These are phyloP conservation scores for Podaxis sp. DNA, from an alignment of 768 basidiomycete species.

Conservation along the genomic window DNA sequence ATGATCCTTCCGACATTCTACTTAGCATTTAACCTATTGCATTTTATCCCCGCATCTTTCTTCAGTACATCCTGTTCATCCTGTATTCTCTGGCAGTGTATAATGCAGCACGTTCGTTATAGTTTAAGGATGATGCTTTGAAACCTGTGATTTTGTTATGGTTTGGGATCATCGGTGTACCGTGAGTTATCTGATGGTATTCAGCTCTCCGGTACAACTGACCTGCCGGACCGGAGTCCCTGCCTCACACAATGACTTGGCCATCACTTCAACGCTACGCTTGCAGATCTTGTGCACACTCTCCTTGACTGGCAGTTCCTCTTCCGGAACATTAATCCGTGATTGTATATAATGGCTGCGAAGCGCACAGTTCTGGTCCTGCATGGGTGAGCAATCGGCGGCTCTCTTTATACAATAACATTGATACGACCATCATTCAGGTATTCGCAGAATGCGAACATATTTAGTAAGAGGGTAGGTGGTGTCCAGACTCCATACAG, in stretches of 20 bases:
- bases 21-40: background rate
- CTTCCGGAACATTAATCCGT: background rate
- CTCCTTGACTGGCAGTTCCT: background rate
- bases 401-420: background rate
- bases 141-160: background rate
- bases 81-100: background rate
- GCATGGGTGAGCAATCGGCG: constrained; percentile 36
- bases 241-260: background rate
- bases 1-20: background rate
- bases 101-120: background rate
- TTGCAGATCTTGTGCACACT: background rate
- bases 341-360: constrained; percentile 18
- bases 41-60: background rate
- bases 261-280: background rate
- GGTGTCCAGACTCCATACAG: background rate
- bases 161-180: background rate
- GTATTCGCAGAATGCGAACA: constrained; percentile 68
- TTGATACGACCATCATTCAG: constrained; percentile 28
- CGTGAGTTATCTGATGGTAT: background rate
- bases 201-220: background rate
- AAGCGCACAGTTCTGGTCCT: constrained; percentile 35
- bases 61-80: background rate
- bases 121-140: background rate
- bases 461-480: constrained; percentile 72
- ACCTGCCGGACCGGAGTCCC: background rate